Conservation (phyloP, 1,139 yeast genomes). For the Saccharomyces hybrid region DNA sequence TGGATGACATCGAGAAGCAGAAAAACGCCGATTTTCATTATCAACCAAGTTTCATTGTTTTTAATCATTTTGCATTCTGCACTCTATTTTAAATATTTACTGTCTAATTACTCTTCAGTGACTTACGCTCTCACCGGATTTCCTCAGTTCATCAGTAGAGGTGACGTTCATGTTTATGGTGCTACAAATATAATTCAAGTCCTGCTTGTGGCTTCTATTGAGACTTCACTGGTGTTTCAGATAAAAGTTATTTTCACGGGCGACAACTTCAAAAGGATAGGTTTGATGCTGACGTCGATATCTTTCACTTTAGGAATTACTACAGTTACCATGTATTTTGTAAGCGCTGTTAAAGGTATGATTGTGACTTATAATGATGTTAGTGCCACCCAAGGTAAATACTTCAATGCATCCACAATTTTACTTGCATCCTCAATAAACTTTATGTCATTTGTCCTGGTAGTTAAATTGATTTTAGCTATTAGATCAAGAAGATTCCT, state of each 20-base stretch:
- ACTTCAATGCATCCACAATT: slow-evolving; percentile 45
- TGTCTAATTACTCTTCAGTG: slow-evolving; percentile 45
- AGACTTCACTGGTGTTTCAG: slow-evolving; percentile 62
- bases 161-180: slow-evolving; percentile 39
- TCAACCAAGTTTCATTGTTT: slow-evolving; percentile 55
- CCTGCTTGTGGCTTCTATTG: slow-evolving; percentile 50
- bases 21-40: slow-evolving; percentile 57
- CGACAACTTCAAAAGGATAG: slow-evolving; percentile 38
- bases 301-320: slow-evolving; percentile 41
- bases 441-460: slow-evolving; percentile 50
- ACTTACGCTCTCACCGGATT: slow-evolving; percentile 47
- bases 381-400: slow-evolving; percentile 29
- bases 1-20: slow-evolving; percentile 41
- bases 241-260: slow-evolving; percentile 56
- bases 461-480: slow-evolving; percentile 57
- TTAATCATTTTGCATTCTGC: slow-evolving; percentile 50
- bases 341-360: slow-evolving; percentile 36
- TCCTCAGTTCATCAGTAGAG: slow-evolving; percentile 31
- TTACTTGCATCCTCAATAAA: slow-evolving; percentile 63
- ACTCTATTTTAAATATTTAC: slow-evolving; percentile 45
- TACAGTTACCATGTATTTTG: slow-evolving; percentile 48
- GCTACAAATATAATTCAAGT: slow-evolving; percentile 56
- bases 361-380: slow-evolving; percentile 24
- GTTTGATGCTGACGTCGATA: slow-evolving; percentile 36
- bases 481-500: slow-evolving; percentile 61